Percentiles rank a stretch among this genome's conserved stretches.
phyloP scores from a whole-genome alignment of 1,139 yeast genomes.

The Geotrichum aggregatum region DNA sequence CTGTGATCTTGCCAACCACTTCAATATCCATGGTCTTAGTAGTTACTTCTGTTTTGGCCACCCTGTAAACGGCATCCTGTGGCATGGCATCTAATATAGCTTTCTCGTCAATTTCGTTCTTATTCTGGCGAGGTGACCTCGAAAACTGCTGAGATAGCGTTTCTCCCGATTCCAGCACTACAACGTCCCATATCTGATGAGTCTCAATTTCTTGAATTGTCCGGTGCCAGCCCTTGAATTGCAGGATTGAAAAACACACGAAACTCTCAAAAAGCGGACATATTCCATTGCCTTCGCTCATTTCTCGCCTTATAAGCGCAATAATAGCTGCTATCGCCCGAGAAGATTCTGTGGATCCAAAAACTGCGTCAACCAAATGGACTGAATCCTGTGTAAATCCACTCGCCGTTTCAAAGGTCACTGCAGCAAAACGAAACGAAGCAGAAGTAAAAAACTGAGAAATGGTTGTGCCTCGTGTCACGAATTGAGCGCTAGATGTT shows the following conservation, averaged over 20 bases:
- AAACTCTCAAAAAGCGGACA: conserved; percentile 33
- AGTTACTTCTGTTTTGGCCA: conserved; percentile 27
- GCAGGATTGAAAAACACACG: conserved; percentile 34
- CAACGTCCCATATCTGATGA: conserved; percentile 37
- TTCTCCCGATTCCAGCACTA: conserved; percentile 36
- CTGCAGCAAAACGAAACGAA: conserved; percentile 32
- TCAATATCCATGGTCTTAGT: conserved; percentile 27
- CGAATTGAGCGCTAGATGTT: conserved; percentile 24
- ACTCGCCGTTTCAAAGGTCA: conserved; percentile 29
- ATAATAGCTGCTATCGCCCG: conserved; percentile 35
- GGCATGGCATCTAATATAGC: conserved; percentile 29
- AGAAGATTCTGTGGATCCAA: conserved; percentile 38
- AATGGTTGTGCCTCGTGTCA: conserved; percentile 32
- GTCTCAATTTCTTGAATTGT: conserved; percentile 30
- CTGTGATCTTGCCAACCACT: conserved; percentile 22
- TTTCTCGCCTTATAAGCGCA: conserved; percentile 31
- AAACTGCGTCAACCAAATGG: conserved; percentile 35
- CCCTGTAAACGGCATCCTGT: conserved; percentile 28
- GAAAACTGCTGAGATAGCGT: conserved; percentile 33
- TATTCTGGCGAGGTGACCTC: conserved; percentile 22
- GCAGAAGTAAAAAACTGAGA: conserved; percentile 35
- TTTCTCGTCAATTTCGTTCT: conserved; percentile 26
- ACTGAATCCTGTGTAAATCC: conserved; percentile 35
- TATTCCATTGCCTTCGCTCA: conserved; percentile 33
- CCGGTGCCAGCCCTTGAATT: conserved; percentile 32